Conservation (phyloP, 805 yeast genomes). For the Candida anglica region DNA sequence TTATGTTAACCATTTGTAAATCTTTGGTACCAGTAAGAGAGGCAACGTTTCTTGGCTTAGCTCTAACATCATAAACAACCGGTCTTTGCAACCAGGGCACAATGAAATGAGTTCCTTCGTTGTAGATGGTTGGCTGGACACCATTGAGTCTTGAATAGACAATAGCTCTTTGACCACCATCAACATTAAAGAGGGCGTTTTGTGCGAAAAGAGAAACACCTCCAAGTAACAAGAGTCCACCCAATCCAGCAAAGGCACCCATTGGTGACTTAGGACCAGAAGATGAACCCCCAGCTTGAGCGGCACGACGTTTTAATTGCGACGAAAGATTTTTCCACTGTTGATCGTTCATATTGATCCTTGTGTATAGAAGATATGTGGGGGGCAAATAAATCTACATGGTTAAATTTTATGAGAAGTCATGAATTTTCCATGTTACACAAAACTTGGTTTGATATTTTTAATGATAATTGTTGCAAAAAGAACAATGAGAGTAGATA, state of each 20-base stretch:
- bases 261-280: constrained; percentile 32
- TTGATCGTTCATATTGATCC: constrained; percentile 33
- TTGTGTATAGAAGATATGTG: no score
- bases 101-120: constrained; percentile 93
- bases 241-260: constrained; percentile 38
- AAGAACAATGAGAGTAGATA: no score
- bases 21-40: constrained; percentile 97
- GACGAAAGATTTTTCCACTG: constrained; percentile 39
- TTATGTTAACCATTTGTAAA: constrained; percentile 97
- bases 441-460: no score
- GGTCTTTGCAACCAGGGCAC: constrained; percentile 96
- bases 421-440: no score
- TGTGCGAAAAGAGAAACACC: constrained; percentile 39
- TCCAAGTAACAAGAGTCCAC: constrained; percentile 37
- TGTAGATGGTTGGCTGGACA: constrained; percentile 73
- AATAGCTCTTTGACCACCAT: constrained; percentile 98
- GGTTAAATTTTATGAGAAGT: no score
- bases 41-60: constrained; percentile 94
- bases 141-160: constrained; percentile 86
- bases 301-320: constrained; percentile 39
- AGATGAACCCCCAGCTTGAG: constrained; percentile 20
- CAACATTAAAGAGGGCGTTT: constrained; percentile 59
- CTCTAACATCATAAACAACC: constrained; percentile 88
- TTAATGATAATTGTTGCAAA: no score
- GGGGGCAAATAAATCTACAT: no score